Conservation (phyloP, 2,329 filamentous ascomycete genomes). For the Cadophora luteo-olivacea region DNA sequence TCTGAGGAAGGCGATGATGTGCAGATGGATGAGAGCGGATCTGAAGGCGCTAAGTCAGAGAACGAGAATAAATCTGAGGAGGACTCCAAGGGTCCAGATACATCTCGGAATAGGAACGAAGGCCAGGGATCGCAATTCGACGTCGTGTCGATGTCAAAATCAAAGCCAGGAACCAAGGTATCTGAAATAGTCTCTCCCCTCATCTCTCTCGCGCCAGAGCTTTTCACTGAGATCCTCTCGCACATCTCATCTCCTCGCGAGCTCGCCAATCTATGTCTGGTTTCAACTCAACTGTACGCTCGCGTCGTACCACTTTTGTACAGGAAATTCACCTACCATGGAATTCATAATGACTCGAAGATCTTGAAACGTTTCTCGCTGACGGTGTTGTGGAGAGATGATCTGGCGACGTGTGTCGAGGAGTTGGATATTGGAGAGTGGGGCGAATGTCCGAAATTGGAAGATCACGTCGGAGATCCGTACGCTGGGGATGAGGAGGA, state of each 20-base stretch:
- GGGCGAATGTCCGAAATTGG: constrained; percentile 20
- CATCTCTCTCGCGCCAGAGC: constrained; percentile 22
- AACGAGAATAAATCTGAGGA: neutral
- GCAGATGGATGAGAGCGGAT: neutral
- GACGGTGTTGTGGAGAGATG: constrained; percentile 26
- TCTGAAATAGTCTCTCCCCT: neutral
- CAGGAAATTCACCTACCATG: constrained; percentile 24
- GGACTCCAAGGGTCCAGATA: too few relatives aligned
- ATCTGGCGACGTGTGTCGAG: constrained; percentile 25
- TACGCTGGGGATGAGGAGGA: neutral
- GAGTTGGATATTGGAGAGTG: constrained; percentile 31
- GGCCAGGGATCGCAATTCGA: neutral
- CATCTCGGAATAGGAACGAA: neutral
- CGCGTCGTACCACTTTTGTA: constrained; percentile 25
- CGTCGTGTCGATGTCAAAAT: neutral
- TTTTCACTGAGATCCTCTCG: constrained; percentile 21
- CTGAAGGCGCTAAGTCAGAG: neutral
- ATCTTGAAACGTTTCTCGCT: constrained; percentile 20
- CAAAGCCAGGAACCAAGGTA: neutral
- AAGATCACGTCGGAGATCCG: constrained; percentile 21
- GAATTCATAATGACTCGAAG: constrained; percentile 18
- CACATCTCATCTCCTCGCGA: constrained; percentile 18
- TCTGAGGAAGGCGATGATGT: neutral
- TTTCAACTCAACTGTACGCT: constrained; percentile 21
- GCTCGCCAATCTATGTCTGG: constrained; percentile 17